phyloP scores from a whole-genome alignment of 352 stramenopile genomes.

The Phytophthora rubi region DNA sequence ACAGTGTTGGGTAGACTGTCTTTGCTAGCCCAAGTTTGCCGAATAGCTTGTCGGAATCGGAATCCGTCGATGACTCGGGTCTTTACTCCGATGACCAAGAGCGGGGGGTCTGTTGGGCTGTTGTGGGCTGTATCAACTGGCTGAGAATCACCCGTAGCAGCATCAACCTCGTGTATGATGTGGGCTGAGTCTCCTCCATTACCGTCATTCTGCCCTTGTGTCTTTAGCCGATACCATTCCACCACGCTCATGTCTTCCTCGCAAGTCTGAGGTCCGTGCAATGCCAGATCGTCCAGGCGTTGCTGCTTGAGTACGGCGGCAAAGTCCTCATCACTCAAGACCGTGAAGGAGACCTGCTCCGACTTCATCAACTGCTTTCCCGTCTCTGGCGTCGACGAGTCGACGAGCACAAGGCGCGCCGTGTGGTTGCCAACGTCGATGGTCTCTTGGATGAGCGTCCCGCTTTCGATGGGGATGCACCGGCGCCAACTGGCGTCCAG shows the following conservation, averaged over 20 bases:
- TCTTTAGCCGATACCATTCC: slow-evolving; percentile 24
- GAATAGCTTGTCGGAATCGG: slow-evolving; percentile 46
- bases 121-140: background rate
- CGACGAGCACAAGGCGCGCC: slow-evolving; percentile 21
- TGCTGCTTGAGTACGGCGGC: slow-evolving; percentile 9
- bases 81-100: slow-evolving; percentile 53
- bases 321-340: slow-evolving; percentile 29
- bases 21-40: slow-evolving; percentile 45
- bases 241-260: slow-evolving; percentile 15
- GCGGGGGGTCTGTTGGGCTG: slow-evolving; percentile 14
- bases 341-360: slow-evolving; percentile 17
- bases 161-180: slow-evolving; percentile 21
- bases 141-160: slow-evolving; percentile 20
- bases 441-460: slow-evolving; percentile 13
- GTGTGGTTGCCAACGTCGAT: slow-evolving; percentile 35
- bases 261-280: slow-evolving; percentile 6
- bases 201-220: background rate
- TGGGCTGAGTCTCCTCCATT: background rate
- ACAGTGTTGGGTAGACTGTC: slow-evolving; percentile 16
- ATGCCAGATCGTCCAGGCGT: slow-evolving; percentile 17
- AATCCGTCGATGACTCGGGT: slow-evolving; percentile 44
- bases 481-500: slow-evolving; percentile 23
- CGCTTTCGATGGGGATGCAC: slow-evolving; percentile 34
- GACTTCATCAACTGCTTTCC: slow-evolving; percentile 19
- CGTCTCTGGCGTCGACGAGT: slow-evolving; percentile 22